Conservation (phyloP, 1,284 basidiomycete species). For the Dichomitus squalens region DNA sequence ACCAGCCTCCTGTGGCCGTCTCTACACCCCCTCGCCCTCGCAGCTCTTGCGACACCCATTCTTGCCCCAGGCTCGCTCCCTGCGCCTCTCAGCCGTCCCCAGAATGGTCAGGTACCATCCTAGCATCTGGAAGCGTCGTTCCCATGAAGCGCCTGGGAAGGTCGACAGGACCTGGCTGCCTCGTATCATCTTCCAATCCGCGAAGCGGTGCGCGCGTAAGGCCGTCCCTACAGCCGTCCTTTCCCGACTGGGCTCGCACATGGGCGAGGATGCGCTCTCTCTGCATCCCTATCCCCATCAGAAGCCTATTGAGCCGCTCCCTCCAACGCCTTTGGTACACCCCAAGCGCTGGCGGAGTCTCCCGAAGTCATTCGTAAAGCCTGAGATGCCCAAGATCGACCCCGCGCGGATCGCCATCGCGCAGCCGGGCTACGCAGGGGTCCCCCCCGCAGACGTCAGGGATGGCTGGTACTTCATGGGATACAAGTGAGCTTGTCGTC, state of each 20-base stretch:
- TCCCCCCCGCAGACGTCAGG: slow-evolving; percentile 7
- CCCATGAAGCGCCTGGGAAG: background rate
- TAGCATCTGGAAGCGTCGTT: slow-evolving; percentile 1
- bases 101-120: background rate
- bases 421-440: slow-evolving; percentile 10
- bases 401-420: slow-evolving; percentile 2
- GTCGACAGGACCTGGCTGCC: background rate
- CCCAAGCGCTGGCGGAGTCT: slow-evolving; percentile 13
- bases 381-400: slow-evolving; percentile 13
- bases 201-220: slow-evolving; percentile 12
- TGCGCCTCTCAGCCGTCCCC: background rate
- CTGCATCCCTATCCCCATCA: background rate
- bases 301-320: background rate
- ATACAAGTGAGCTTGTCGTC: slow-evolving; percentile 9
- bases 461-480: slow-evolving; percentile 10
- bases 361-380: slow-evolving; percentile 5
- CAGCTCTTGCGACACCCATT: too few relatives aligned
- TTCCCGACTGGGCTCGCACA: background rate
- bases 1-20: background rate
- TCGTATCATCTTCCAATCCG: slow-evolving; percentile 6
- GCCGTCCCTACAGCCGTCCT: background rate
- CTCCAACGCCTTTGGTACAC: slow-evolving; percentile 7
- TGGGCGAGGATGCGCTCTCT: background rate
- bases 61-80: background rate
- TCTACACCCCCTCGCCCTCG: background rate